Conservation (phyloP, 495 filamentous ascomycete species). For the Pyrenopolyporus hunteri region DNA sequence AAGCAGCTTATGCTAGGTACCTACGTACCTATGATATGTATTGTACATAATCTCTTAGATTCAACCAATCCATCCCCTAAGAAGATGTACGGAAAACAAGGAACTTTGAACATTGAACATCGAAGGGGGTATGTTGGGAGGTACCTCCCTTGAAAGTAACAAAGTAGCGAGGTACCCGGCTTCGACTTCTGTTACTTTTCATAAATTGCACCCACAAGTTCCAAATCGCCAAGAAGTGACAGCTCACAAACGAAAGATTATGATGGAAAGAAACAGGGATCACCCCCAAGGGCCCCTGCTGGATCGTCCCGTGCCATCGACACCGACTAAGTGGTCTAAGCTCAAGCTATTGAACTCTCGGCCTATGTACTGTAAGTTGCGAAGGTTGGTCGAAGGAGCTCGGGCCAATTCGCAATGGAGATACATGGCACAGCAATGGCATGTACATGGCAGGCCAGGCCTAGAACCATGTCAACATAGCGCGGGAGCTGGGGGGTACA, state of each 20-base stretch:
- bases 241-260: conserved; percentile 28
- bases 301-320: conserved; percentile 37
- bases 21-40: no score
- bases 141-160: no score
- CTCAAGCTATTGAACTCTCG: conserved; percentile 15
- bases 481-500: neutral
- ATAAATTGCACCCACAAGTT: neutral
- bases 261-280: conserved; percentile 33
- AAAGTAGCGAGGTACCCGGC: neutral
- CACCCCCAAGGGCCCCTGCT: conserved; percentile 18
- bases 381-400: conserved; percentile 10
- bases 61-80: no score
- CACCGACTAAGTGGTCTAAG: conserved; percentile 18
- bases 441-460: neutral
- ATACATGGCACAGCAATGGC: no score
- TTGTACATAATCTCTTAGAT: no score
- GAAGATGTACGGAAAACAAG: no score
- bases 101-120: no score
- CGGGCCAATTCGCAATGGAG: no score
- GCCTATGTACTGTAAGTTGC: no score
- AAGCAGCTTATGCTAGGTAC: no score
- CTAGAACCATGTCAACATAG: conserved; percentile 4
- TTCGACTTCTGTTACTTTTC: neutral
- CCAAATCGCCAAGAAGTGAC: conserved; percentile 33
- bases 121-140: no score